A percentile compares a stretch with the other conserved stretches of the same genome.
These are phyloP conservation scores for Pseudotsuga menziesii DNA, from an alignment of 75 land plant species.

Conservation along the genomic window DNA sequence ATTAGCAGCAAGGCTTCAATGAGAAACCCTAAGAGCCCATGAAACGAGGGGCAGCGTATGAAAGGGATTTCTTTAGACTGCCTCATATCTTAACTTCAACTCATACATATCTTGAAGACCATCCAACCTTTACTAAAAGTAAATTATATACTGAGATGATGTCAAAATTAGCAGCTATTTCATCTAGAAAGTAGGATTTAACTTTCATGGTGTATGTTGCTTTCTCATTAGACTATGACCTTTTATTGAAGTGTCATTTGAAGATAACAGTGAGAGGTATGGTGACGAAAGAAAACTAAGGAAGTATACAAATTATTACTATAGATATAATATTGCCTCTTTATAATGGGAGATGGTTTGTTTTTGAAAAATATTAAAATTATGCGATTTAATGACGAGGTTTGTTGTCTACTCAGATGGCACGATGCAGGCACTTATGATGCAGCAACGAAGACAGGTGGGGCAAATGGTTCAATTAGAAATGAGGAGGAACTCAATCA, in stretches of 20 bases:
- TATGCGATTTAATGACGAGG: no score
- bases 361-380: no score
- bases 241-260: background rate
- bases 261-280: background rate
- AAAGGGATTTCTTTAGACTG: no score
- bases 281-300: background rate
- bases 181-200: background rate
- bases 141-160: background rate
- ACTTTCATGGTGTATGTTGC: background rate
- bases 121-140: background rate
- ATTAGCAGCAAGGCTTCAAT: no score
- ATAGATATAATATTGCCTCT: background rate
- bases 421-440: slow-evolving; percentile 98
- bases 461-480: slow-evolving; percentile 82
- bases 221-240: background rate
- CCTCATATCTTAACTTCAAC: background rate
- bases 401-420: slow-evolving; percentile 52
- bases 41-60: no score
- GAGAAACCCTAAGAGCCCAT: no score
- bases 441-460: slow-evolving; percentile 77
- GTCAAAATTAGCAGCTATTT: background rate
- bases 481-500: slow-evolving; percentile 68
- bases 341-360: background rate
- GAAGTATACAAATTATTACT: slow-evolving; percentile 1
- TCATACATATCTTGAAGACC: background rate